These are phyloP conservation scores for Termitomyces heimii DNA, from an alignment of 768 basidiomycete species.

Conservation along the genomic window DNA sequence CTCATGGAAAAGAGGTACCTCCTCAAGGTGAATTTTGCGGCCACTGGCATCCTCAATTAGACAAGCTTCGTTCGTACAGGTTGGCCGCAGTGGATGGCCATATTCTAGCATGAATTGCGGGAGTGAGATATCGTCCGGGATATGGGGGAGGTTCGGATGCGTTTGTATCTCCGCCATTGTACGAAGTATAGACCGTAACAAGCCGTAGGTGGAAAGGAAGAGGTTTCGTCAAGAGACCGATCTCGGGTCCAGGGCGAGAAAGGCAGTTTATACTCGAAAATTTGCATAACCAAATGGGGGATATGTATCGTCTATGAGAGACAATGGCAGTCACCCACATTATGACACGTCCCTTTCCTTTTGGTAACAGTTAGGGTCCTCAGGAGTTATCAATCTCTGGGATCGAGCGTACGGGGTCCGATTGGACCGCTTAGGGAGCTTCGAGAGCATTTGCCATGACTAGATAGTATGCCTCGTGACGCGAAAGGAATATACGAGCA, in stretches of 20 bases:
- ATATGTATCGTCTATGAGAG: constrained; percentile 3
- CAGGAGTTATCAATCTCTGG: constrained; percentile 12
- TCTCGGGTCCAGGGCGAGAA: background rate
- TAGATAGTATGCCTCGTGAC: constrained; percentile 10
- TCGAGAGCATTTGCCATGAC: constrained; percentile 5
- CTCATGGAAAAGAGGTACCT: constrained; percentile 22
- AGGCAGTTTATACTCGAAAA: constrained; percentile 11
- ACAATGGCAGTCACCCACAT: constrained; percentile 6
- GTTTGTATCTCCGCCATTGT: constrained; percentile 24
- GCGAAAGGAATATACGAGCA: constrained; percentile 2
- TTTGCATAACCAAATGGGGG: constrained; percentile 10
- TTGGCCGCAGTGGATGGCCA: constrained; percentile 37
- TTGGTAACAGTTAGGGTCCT: constrained; percentile 4
- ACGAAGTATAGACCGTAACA: constrained; percentile 2
- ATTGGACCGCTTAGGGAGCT: constrained; percentile 11
- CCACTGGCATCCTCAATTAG: constrained; percentile 49
- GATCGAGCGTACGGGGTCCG: constrained; percentile 11
- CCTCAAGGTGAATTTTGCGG: constrained; percentile 28
- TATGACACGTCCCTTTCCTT: constrained; percentile 11
- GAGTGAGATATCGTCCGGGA: constrained; percentile 52
- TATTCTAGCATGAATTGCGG: constrained; percentile 53
- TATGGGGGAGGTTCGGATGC: constrained; percentile 26
- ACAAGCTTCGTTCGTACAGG: constrained; percentile 34
- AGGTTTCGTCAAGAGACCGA: background rate
- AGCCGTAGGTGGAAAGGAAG: constrained; percentile 4